A percentile compares a stretch with the other conserved stretches of the same genome.
phyloP scores from a whole-genome alignment of 1,284 basidiomycete genomes.

The Inonotus obliquus region DNA sequence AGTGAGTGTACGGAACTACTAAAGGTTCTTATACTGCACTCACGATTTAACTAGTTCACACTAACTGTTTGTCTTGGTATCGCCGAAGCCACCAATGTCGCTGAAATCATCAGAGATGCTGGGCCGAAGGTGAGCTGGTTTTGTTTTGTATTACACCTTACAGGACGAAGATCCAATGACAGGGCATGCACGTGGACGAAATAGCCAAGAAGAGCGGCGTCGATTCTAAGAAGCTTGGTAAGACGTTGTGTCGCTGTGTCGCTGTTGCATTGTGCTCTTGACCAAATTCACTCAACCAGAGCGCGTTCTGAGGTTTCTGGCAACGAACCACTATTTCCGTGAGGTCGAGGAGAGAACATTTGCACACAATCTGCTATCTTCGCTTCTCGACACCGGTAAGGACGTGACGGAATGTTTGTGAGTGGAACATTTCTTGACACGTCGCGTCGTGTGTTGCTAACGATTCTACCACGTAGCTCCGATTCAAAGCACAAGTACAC shows the following conservation, averaged over 20 bases:
- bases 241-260: too few species aligned
- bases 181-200: conserved; percentile 27
- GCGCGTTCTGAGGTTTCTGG: conserved; percentile 21
- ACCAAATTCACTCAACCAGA: conserved; percentile 7
- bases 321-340: conserved; percentile 24
- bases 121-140: conserved; percentile 27
- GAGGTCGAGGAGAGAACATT: conserved; percentile 24
- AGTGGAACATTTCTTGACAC: not conserved
- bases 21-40: not conserved
- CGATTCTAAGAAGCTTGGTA: conserved; percentile 25
- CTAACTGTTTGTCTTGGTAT: conserved; percentile 25
- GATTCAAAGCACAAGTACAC: conserved; percentile 11
- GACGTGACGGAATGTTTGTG: conserved; percentile 18
- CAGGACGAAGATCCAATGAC: not conserved
- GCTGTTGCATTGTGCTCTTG: too few species aligned
- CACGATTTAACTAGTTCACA: conserved; percentile 9
- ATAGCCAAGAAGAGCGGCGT: conserved; percentile 23
- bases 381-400: conserved; percentile 26
- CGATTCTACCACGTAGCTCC: not conserved
- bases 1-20: not conserved
- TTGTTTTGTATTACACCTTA: not conserved
- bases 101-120: conserved; percentile 35
- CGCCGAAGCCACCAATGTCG: conserved; percentile 30
- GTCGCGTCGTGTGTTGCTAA: not conserved
- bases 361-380: conserved; percentile 24